Evolutionary conservation across 768 basidiomycete genomes (phyloP), one percentile per base, ranked within the genome.

Genomic region (Ephemerocybe angulata): DNA sequence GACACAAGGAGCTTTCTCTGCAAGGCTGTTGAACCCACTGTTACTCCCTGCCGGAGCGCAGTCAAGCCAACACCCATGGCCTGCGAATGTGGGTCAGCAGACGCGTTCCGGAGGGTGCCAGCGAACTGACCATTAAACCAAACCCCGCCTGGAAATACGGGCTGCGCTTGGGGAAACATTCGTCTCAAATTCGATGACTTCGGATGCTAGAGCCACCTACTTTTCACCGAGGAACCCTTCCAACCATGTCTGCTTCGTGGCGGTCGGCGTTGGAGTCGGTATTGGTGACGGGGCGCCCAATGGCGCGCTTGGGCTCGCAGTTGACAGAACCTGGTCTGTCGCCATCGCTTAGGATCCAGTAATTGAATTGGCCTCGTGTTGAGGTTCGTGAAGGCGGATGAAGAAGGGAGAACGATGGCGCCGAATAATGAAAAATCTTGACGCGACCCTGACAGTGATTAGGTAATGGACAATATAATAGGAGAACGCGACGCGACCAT

Each of bases 71-170:
- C 90, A 15, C 93, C 93, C 42, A 98, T 76, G n/a, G 93, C 91
- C 96, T 98, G 59, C 33, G 42, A 53, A 12, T 22, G 41, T 28
- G 42, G 37, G 44, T 57, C 30, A 54, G 38, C 10, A 46, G 53
- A 40, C 38, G 47, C 15, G 22, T 33, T 15, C 1, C 15, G 1
- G 47, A 30, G 11, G 8, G 30, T 30, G 51, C 24, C 13, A 10
- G 35, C 47, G 29, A 41, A 56, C 64, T 60, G 44, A 95, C 96
- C 94, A 98, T 95, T 33, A 99, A 81, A 31, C 96, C 97, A 64
- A 98, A 98, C 25, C 97, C 96, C 46, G 96, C 97, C 67, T 96
- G 92, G 67, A 99, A 98, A 74, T 93, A 95, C 33, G 93, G 96
- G 67, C 97, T 99, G 63, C 65, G 63, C 72, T 80, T 80, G 66